These are phyloP conservation scores for Thymus mandschuricus DNA, from an alignment of 257 asterid genomes.

Conservation along the genomic window DNA sequence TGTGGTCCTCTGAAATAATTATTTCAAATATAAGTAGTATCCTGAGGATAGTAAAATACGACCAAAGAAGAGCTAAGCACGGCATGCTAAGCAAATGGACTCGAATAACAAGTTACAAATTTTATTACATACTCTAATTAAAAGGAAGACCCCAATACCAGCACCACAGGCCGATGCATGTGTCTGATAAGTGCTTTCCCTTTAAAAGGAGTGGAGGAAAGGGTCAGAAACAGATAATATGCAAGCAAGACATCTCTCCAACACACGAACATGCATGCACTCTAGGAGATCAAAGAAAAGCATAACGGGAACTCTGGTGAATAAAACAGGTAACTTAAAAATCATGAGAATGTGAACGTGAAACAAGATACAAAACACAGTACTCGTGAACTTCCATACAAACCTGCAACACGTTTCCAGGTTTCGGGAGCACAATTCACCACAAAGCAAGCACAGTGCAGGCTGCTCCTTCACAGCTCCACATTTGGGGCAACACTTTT, in stretches of 20 bases:
- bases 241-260: not conserved
- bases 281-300: not conserved
- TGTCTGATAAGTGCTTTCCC: conserved; percentile 77
- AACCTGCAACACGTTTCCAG: conserved; percentile 97
- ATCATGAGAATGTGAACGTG: not conserved
- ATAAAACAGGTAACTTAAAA: not conserved
- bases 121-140: conserved; percentile 68
- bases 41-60: conserved; percentile 11
- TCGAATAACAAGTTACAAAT: conserved; percentile 10
- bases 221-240: conserved; percentile 29
- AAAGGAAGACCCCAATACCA: conserved; percentile 89
- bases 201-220: conserved; percentile 30
- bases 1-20: conserved; percentile 69
- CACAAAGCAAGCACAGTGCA: conserved; percentile 88
- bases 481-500: conserved; percentile 78
- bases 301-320: not conserved
- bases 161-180: conserved; percentile 91
- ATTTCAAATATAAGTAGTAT: conserved; percentile 25
- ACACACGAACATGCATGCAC: conserved; percentile 12
- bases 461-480: conserved; percentile 76
- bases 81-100: conserved; percentile 15
- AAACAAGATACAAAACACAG: not conserved
- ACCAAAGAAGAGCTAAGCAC: conserved; percentile 19
- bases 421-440: conserved; percentile 87
- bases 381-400: not conserved